These are phyloP conservation scores for Tympanopsis confertula DNA, from an alignment of 2,329 filamentous ascomycete genomes.

Conservation along the genomic window DNA sequence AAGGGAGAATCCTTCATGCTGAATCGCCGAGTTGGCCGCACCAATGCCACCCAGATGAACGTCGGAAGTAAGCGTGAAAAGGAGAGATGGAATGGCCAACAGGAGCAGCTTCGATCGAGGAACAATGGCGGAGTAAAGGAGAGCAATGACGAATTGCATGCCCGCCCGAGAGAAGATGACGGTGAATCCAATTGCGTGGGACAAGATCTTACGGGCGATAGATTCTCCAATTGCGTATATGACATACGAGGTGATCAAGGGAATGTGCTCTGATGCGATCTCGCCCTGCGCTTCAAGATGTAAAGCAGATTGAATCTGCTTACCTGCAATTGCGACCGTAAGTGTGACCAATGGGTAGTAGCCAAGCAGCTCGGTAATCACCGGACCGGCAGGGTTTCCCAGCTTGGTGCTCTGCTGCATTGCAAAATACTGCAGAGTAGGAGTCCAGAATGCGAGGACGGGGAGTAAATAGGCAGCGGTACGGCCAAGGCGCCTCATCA, in stretches of 20 bases:
- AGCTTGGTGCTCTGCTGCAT: background rate
- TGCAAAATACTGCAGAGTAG: background rate
- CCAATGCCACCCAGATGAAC: background rate
- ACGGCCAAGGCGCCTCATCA: background rate
- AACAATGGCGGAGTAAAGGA: background rate
- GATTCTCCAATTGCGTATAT: background rate
- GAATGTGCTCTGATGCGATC: background rate
- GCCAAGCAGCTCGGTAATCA: background rate
- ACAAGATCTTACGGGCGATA: background rate
- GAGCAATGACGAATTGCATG: background rate
- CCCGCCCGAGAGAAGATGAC: background rate
- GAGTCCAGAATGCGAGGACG: background rate
- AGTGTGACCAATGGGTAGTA: background rate
- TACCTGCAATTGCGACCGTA: background rate
- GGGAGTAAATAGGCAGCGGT: background rate
- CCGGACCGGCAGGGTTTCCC: background rate
- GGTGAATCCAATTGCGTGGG: background rate
- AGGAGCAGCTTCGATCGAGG: background rate
- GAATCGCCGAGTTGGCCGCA: background rate
- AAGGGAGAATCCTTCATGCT: slow-evolving; percentile 54
- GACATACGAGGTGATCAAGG: background rate
- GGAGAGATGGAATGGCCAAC: background rate
- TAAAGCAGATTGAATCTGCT: background rate
- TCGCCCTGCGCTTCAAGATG: background rate
- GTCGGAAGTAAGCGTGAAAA: background rate